Percentiles rank a stretch among this genome's conserved stretches.
Evolutionary conservation across 495 filamentous ascomycete species (phyloP).

Genomic region (Penicillium daleae): DNA sequence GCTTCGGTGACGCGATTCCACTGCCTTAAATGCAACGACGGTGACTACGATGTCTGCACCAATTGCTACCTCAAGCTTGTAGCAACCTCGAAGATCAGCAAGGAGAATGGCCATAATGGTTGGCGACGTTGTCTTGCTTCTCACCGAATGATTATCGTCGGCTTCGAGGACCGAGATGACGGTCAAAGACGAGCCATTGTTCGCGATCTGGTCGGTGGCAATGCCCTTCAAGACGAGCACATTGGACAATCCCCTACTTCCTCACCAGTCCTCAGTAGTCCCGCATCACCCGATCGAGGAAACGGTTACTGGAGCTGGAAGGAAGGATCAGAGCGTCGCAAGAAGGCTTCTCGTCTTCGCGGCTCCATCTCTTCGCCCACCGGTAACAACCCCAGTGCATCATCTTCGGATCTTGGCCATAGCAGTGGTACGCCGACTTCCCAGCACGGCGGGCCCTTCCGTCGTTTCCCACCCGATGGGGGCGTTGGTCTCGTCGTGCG

Average conservation of each 20-base stretch:
- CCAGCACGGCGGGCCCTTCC: constrained; percentile 19
- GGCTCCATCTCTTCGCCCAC: constrained; percentile 10
- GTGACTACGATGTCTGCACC: constrained; percentile 83
- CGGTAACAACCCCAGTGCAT: constrained; percentile 12
- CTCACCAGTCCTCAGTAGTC: constrained; percentile 19
- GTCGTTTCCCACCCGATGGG: constrained; percentile 69
- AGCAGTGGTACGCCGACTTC: constrained; percentile 18
- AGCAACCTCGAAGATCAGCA: constrained; percentile 60
- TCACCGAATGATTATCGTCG: constrained; percentile 85
- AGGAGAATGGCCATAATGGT: constrained; percentile 74
- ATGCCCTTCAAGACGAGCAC: constrained; percentile 59
- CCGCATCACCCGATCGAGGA: constrained; percentile 34
- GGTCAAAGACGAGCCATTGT: constrained; percentile 62
- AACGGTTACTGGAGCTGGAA: constrained; percentile 55
- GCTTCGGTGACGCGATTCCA: constrained; percentile 71
- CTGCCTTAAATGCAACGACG: constrained; percentile 68
- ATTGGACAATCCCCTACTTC: constrained; percentile 30
- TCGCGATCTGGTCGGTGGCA: constrained; percentile 74
- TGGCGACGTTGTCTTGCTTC: constrained; percentile 79
- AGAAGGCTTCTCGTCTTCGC: constrained; percentile 50
- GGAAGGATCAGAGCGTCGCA: constrained; percentile 50
- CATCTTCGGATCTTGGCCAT: constrained; percentile 20
- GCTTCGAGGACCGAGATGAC: constrained; percentile 64
- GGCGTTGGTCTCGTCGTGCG: constrained; percentile 63
- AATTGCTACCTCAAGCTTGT: constrained; percentile 73